phyloP scores from a whole-genome alignment of 169 alveolate species.

The Plasmodium relictum region DNA sequence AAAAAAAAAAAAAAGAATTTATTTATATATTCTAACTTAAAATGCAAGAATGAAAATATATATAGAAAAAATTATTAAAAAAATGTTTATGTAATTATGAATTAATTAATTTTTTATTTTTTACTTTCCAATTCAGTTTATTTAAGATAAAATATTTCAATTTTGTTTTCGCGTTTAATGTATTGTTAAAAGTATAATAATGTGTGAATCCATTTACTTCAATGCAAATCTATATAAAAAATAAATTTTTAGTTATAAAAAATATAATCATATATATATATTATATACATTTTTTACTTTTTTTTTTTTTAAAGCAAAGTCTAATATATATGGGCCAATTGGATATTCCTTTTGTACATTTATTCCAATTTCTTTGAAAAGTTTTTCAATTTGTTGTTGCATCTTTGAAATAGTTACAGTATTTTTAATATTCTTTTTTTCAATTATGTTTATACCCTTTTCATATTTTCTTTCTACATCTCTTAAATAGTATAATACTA shows the following conservation, averaged over 20 bases:
- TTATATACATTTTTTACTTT: constrained; percentile 8
- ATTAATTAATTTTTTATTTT: background rate
- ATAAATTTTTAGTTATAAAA: background rate
- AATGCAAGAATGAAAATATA: background rate
- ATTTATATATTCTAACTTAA: too few relatives aligned
- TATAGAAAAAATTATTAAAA: background rate
- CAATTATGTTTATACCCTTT: constrained; percentile 30
- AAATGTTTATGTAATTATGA: background rate
- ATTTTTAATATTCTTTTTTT: constrained; percentile 53
- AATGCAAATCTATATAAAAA: constrained; percentile 27
- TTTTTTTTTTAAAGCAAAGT: constrained; percentile 49
- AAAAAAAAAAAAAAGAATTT: too few relatives aligned
- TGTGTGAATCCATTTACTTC: constrained; percentile 75
- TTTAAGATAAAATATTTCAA: constrained; percentile 38
- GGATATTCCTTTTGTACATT: constrained; percentile 27
- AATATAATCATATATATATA: constrained; percentile 1
- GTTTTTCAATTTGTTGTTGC: constrained; percentile 47
- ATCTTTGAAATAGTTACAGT: constrained; percentile 65
- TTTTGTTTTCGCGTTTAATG: constrained; percentile 34
- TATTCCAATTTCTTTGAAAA: constrained; percentile 67
- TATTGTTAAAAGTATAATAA: constrained; percentile 58
- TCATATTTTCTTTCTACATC: constrained; percentile 24
- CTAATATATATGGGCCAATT: constrained; percentile 58
- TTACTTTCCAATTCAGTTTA: constrained; percentile 73
- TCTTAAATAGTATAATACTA: constrained; percentile 41